A percentile compares a stretch with the other conserved stretches of the same genome.
These are phyloP conservation scores for Saxophila tyrrhenica DNA, from an alignment of 495 filamentous ascomycete genomes.

Conservation along the genomic window DNA sequence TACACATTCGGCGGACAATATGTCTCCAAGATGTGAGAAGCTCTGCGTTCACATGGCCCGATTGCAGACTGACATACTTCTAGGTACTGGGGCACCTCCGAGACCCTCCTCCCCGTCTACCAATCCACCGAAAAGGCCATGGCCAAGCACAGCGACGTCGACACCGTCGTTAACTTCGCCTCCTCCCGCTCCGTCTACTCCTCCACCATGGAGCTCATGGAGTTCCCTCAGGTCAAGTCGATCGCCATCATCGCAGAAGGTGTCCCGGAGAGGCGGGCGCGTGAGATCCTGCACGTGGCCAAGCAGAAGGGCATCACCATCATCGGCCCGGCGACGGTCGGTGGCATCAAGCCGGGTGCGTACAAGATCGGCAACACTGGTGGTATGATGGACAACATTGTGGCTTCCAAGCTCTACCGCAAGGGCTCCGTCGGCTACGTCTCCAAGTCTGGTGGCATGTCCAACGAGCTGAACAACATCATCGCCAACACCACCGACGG, in stretches of 20 bases:
- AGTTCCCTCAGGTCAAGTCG: slow-evolving; percentile 89
- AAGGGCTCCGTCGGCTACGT: slow-evolving; percentile 97
- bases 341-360: slow-evolving; percentile 97
- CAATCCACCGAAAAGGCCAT: slow-evolving; percentile 88
- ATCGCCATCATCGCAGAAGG: slow-evolving; percentile 99
- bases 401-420: slow-evolving; percentile 99
- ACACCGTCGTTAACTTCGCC: slow-evolving; percentile 97
- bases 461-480: slow-evolving; percentile 99
- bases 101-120: slow-evolving; percentile 97
- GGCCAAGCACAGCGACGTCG: slow-evolving; percentile 93
- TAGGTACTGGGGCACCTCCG: slow-evolving; percentile 97
- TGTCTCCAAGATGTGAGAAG: slow-evolving; percentile 90
- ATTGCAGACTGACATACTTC: slow-evolving; percentile 7
- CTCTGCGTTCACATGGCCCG: not conserved
- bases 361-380: slow-evolving; percentile 99
- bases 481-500: slow-evolving; percentile 88
- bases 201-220: slow-evolving; percentile 97
- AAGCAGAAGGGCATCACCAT: slow-evolving; percentile 98
- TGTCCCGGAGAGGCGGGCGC: slow-evolving; percentile 95
- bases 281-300: slow-evolving; percentile 90
- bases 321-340: slow-evolving; percentile 94
- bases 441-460: slow-evolving; percentile 99
- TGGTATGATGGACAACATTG: slow-evolving; percentile 99
- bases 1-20: slow-evolving; percentile 99
- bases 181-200: slow-evolving; percentile 96